Evolutionary conservation across 148 eudicot genomes (phyloP).

Genomic region (Cornus suecica): DNA sequence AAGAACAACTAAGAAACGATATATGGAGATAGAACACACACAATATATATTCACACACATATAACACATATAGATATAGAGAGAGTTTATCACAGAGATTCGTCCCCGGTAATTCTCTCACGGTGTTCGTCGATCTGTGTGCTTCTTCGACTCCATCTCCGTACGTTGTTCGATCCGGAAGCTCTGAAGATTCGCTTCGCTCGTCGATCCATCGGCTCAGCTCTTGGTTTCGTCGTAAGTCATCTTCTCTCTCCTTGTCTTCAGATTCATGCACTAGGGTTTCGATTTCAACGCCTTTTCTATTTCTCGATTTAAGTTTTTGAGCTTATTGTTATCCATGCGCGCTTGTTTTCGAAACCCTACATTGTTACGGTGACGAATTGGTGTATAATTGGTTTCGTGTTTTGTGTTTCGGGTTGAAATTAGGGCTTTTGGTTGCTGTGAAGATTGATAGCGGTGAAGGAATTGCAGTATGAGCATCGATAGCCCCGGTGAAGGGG

Average conservation of each 20-base stretch:
- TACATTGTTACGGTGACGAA: constrained; percentile 1
- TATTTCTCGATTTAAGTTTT: constrained; percentile 5
- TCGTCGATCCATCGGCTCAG: constrained; percentile 18
- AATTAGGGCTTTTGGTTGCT: constrained; percentile 41
- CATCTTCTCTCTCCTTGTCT: background rate
- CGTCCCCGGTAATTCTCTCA: constrained; percentile 22
- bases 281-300: background rate
- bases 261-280: constrained; percentile 27
- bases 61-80: background rate
- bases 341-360: constrained; percentile 8
- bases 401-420: constrained; percentile 10
- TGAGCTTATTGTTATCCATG: background rate
- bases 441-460: constrained; percentile 21
- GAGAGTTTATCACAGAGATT: constrained; percentile 13
- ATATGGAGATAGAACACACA: background rate
- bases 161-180: background rate
- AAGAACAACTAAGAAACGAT: constrained; percentile 1
- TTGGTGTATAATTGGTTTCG: background rate
- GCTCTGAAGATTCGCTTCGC: background rate
- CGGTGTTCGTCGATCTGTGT: constrained; percentile 18
- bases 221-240: constrained; percentile 16
- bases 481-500: constrained; percentile 70
- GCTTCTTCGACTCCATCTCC: background rate
- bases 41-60: no score
- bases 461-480: constrained; percentile 71